Evolutionary conservation across 164 flowering plant genomes (phyloP).

Genomic region (Annona cherimola): DNA sequence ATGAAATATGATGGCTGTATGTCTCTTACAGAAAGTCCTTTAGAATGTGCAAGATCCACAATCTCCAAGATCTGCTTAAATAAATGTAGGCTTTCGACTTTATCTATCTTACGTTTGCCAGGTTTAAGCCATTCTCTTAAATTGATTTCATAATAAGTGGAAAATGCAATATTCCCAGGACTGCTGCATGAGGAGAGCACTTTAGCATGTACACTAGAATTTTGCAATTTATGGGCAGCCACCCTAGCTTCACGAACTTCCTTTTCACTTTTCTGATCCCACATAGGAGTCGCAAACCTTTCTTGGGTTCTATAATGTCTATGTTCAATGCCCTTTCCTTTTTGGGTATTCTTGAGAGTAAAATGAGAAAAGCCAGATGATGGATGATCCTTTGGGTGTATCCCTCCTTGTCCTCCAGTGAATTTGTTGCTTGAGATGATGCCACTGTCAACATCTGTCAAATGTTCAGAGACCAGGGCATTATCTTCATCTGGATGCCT

Average conservation of each 20-base stretch:
- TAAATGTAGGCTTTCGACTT: slow-evolving; percentile 46
- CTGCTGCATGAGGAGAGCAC: slow-evolving; percentile 16
- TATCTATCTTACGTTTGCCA: slow-evolving; percentile 35
- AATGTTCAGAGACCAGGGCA: slow-evolving; percentile 17
- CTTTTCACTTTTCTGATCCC: slow-evolving; percentile 23
- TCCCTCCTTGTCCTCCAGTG: slow-evolving; percentile 31
- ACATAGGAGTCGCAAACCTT: slow-evolving; percentile 20
- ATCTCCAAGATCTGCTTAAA: slow-evolving; percentile 67
- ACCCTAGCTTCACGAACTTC: slow-evolving; percentile 15
- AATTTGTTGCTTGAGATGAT: slow-evolving; percentile 13
- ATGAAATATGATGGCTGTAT: slow-evolving; percentile 69
- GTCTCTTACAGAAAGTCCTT: slow-evolving; percentile 50
- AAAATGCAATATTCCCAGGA: slow-evolving; percentile 14
- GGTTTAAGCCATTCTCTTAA: slow-evolving; percentile 68
- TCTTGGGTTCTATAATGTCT: slow-evolving; percentile 30
- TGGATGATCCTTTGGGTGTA: slow-evolving; percentile 61
- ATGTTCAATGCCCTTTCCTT: slow-evolving; percentile 61
- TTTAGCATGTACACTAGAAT: slow-evolving; percentile 19
- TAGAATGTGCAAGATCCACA: slow-evolving; percentile 59
- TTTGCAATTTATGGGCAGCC: slow-evolving; percentile 27
- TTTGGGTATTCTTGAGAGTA: slow-evolving; percentile 60
- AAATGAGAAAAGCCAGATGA: slow-evolving; percentile 73
- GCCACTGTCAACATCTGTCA: slow-evolving; percentile 19
- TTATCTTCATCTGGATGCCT: slow-evolving; percentile 19
- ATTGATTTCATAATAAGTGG: slow-evolving; percentile 36